Conservation (phyloP, 768 basidiomycete genomes). For the Trametes gibbosa region DNA sequence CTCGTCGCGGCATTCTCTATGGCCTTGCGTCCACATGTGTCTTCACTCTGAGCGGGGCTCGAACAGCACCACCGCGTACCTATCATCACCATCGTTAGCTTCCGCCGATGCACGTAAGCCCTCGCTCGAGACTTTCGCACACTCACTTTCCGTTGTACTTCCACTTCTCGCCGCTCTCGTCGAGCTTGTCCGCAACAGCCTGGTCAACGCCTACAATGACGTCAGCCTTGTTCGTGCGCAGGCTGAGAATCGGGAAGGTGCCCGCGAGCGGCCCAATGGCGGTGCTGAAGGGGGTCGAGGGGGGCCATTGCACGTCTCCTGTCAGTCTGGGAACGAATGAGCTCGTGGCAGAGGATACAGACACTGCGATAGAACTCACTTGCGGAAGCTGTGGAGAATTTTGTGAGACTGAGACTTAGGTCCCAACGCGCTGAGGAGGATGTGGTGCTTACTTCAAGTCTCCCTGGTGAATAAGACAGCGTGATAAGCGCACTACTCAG, state of each 20-base stretch:
- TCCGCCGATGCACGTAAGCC: background rate
- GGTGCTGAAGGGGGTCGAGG: constrained; percentile 66
- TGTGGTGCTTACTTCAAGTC: constrained; percentile 79
- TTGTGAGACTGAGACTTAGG: no score
- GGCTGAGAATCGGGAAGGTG: constrained; percentile 75
- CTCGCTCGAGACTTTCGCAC: no score
- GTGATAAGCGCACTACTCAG: background rate
- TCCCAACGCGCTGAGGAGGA: background rate
- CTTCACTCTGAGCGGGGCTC: constrained; percentile 12
- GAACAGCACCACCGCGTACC: constrained; percentile 29
- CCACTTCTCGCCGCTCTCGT: constrained; percentile 69
- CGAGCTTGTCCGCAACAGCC: constrained; percentile 65
- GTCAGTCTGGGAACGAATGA: constrained; percentile 58
- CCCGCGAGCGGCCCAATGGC: constrained; percentile 82
- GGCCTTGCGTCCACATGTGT: background rate
- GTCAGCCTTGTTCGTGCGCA: constrained; percentile 95
- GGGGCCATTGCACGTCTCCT: constrained; percentile 86
- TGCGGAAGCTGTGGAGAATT: constrained; percentile 75
- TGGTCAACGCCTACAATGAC: constrained; percentile 81
- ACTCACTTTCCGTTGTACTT: constrained; percentile 75
- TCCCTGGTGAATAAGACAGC: constrained; percentile 44
- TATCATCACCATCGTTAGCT: background rate
- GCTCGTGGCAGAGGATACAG: background rate
- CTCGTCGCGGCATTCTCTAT: no score
- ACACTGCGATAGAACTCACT: constrained; percentile 46